These are phyloP conservation scores for Vigna angularis DNA, from an alignment of 306 rosid species.

Conservation along the genomic window DNA sequence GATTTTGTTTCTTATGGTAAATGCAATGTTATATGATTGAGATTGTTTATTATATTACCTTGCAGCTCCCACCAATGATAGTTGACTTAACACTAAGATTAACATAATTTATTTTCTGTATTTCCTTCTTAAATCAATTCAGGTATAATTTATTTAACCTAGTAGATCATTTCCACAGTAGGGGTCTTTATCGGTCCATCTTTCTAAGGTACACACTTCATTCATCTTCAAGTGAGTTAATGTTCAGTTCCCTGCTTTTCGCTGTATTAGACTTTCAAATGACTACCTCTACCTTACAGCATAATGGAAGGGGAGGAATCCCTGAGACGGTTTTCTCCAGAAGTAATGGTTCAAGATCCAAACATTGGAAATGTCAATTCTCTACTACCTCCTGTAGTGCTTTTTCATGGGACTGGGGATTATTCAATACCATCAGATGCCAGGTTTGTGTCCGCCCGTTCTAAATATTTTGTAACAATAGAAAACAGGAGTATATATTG, in stretches of 20 bases:
- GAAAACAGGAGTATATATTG: too few relatives aligned
- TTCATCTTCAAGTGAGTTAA: slow-evolving; percentile 23
- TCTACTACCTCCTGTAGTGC: slow-evolving; percentile 69
- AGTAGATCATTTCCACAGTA: slow-evolving; percentile 73
- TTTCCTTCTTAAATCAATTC: slow-evolving; percentile 49
- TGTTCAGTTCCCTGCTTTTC: slow-evolving; percentile 32
- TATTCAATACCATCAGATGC: slow-evolving; percentile 89
- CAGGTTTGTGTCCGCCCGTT: slow-evolving; percentile 59
- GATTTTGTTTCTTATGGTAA: slow-evolving; percentile 23
- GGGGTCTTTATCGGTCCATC: slow-evolving; percentile 89
- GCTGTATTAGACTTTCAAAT: slow-evolving; percentile 37
- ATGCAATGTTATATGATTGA: slow-evolving; percentile 33
- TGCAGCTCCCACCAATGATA: slow-evolving; percentile 20
- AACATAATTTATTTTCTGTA: slow-evolving; percentile 14
- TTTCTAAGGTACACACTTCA: slow-evolving; percentile 63
- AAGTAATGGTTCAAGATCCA: slow-evolving; percentile 76
- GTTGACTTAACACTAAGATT: slow-evolving; percentile 1
- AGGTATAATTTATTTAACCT: slow-evolving; percentile 86
- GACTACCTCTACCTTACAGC: slow-evolving; percentile 56
- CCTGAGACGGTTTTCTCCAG: slow-evolving; percentile 82
- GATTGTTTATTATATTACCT: neutral
- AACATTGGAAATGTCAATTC: slow-evolving; percentile 68
- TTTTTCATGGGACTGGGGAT: slow-evolving; percentile 94
- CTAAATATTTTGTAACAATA: neutral
- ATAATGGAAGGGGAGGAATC: slow-evolving; percentile 98